These are phyloP conservation scores for Aspergillus niger DNA, from an alignment of 2,329 filamentous ascomycete species.

Conservation along the genomic window DNA sequence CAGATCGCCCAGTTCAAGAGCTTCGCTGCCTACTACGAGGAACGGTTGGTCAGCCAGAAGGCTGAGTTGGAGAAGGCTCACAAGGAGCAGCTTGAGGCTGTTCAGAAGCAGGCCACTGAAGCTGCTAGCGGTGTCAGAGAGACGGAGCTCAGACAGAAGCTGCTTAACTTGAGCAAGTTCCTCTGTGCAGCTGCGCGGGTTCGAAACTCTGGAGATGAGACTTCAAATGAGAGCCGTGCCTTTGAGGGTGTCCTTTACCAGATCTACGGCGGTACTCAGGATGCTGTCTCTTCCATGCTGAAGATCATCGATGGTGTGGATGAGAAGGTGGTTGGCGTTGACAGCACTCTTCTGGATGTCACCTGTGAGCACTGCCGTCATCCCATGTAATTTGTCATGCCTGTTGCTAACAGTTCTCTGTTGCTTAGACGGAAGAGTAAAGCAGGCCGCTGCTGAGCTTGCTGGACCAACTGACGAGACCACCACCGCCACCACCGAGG, in stretches of 20 bases:
- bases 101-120: conserved; percentile 53
- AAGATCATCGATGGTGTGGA: conserved; percentile 63
- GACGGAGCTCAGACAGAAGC: conserved; percentile 54
- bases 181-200: conserved; percentile 63
- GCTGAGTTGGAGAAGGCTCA: conserved; percentile 57
- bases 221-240: conserved; percentile 59
- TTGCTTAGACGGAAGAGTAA: conserved; percentile 55
- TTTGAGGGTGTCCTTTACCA: conserved; percentile 65
- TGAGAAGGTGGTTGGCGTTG: conserved; percentile 60
- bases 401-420: background rate
- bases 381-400: background rate
- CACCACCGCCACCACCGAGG: conserved; percentile 33
- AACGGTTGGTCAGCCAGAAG: conserved; percentile 58
- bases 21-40: conserved; percentile 61
- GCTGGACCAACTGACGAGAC: conserved; percentile 37
- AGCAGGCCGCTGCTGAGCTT: conserved; percentile 51
- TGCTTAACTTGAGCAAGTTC: conserved; percentile 64
- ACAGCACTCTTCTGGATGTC: conserved; percentile 55
- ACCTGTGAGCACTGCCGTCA: conserved; percentile 54
- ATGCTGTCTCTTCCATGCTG: conserved; percentile 60
- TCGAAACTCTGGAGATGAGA: conserved; percentile 60
- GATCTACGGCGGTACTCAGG: conserved; percentile 63
- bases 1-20: conserved; percentile 63
- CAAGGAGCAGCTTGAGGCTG: conserved; percentile 56
- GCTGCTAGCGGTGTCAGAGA: conserved; percentile 52